Base-by-base conservation (phyloP, 192 early-diverging fungal species). In the Rhizoclosmatium sp. region DNA sequence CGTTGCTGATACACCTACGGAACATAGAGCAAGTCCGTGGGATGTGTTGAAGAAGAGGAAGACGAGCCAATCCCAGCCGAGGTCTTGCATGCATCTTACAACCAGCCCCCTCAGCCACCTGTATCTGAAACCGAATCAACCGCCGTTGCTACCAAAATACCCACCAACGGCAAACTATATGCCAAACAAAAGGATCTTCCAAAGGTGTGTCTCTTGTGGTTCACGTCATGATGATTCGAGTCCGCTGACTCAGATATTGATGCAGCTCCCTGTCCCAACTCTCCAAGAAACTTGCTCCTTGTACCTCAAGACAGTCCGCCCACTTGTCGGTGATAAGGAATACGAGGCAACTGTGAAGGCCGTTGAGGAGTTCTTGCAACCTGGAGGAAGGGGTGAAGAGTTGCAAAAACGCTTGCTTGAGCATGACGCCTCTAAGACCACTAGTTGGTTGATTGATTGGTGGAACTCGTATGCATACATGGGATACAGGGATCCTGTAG, bases 391-490 rank as follows among this genome's bases (percentile, higher is more conserved):
- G 21, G 95, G 95, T 51, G 87, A 92, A 72, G 86, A 90, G 84
- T 88, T 98, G 49, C 95, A 98, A 86, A 82, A 92, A 80, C 89
- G 95, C 71, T 84, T 98, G 42, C 73, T 93, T 54, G 91, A 91
- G 85, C 91, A 92, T 47, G 92, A 89, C 39, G 88, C 91, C 79
- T 89, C 92, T 42, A 89, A 88, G 59, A 88, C 91, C 58, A 90
- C 90, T 48, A 95, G 94, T 88, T 99, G 96, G 88, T 68, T 97
- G 71, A 96, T 95, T 83, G 96, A 98, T 80, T 99, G 98, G 98
- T 99, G 98, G 98, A 95, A 95, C 81, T 96, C 95, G 77, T 97
- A 69, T 76, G 83, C 65, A 4, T 81, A 72, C 64, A 86, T 86
- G 82, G 93, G 90, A 41, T 98, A 97, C 87, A 92, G 97, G 69